Percentiles rank a stretch among this genome's conserved stretches.
Conservation (phyloP, 2,329 filamentous ascomycete species). For the Cercospora citrullina region DNA sequence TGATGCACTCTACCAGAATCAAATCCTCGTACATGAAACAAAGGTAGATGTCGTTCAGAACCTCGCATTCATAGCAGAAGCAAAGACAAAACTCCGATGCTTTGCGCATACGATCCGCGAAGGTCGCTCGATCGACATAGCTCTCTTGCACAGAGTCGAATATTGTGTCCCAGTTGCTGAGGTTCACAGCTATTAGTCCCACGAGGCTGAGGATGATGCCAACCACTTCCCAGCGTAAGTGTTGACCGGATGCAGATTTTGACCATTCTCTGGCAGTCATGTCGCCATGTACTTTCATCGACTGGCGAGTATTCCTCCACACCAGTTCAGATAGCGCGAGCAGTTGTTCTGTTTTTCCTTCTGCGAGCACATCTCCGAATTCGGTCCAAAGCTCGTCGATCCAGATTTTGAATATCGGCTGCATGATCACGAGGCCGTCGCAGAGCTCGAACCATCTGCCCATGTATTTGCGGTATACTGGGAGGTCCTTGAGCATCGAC, state of each 20-base stretch:
- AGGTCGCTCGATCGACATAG: constrained; percentile 47
- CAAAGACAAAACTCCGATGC: constrained; percentile 38
- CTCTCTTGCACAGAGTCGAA: constrained; percentile 51
- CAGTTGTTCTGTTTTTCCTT: constrained; percentile 38
- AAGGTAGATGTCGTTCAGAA: constrained; percentile 38
- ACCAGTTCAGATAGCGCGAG: constrained; percentile 43
- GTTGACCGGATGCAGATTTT: constrained; percentile 41
- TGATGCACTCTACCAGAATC: constrained; percentile 37
- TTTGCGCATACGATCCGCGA: constrained; percentile 46
- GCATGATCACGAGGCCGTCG: constrained; percentile 38
- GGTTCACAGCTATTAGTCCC: constrained; percentile 40
- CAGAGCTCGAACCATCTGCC: constrained; percentile 38
- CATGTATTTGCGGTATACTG: constrained; percentile 35
- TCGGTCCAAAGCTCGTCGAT: constrained; percentile 41
- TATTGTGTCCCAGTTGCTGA: constrained; percentile 40
- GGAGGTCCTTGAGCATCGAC: constrained; percentile 36
- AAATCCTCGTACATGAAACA: constrained; percentile 39
- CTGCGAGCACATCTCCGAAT: constrained; percentile 33
- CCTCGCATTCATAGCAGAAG: constrained; percentile 40
- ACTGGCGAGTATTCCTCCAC: constrained; percentile 45
- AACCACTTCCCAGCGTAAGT: constrained; percentile 48
- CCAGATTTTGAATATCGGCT: constrained; percentile 38
- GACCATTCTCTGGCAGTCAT: constrained; percentile 45
- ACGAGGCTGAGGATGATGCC: constrained; percentile 44
- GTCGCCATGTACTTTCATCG: constrained; percentile 40